A percentile compares a stretch with the other conserved stretches of the same genome.
phyloP scores from a whole-genome alignment of 2,329 filamentous ascomycete species.

The Rhynchosporium agropyri region DNA sequence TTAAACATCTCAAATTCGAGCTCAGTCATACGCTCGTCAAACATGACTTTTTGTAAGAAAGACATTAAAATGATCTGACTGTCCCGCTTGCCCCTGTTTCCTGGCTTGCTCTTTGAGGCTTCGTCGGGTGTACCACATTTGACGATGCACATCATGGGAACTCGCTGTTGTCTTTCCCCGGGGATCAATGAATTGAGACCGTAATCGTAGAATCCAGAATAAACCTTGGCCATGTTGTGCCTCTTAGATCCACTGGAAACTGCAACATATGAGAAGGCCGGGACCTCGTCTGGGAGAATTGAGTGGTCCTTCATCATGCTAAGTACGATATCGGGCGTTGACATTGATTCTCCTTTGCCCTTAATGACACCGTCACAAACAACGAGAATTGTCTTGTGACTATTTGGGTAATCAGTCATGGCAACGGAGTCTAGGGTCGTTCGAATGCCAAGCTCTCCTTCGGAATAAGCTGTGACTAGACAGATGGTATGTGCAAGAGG shows the following conservation, averaged over 20 bases:
- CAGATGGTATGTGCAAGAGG: conserved; percentile 93
- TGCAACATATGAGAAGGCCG: conserved; percentile 93
- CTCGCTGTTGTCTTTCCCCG: conserved; percentile 86
- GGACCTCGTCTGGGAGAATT: conserved; percentile 76
- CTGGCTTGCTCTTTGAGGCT: conserved; percentile 78
- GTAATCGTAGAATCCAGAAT: conserved; percentile 98
- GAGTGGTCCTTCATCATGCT: conserved; percentile 95
- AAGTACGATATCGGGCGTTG: conserved; percentile 87
- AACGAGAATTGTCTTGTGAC: conserved; percentile 94
- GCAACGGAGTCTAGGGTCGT: conserved; percentile 96
- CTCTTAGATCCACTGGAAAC: conserved; percentile 94
- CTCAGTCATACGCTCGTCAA: conserved; percentile 99
- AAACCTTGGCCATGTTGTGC: conserved; percentile 99
- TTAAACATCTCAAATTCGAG: conserved; percentile 99
- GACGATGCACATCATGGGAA: conserved; percentile 95
- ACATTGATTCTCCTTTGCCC: conserved; percentile 82
- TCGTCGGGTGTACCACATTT: conserved; percentile 96
- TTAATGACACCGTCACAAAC: conserved; percentile 98
- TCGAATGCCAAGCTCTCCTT: conserved; percentile 88
- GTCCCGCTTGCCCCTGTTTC: conserved; percentile 97
- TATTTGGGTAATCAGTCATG: conserved; percentile 98
- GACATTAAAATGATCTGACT: conserved; percentile 99
- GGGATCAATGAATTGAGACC: conserved; percentile 79
- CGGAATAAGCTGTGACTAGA: conserved; percentile 94
- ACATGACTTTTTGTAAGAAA: conserved; percentile 99